phyloP scores from a whole-genome alignment of 306 rosid species.

The Lablab purpureus region DNA sequence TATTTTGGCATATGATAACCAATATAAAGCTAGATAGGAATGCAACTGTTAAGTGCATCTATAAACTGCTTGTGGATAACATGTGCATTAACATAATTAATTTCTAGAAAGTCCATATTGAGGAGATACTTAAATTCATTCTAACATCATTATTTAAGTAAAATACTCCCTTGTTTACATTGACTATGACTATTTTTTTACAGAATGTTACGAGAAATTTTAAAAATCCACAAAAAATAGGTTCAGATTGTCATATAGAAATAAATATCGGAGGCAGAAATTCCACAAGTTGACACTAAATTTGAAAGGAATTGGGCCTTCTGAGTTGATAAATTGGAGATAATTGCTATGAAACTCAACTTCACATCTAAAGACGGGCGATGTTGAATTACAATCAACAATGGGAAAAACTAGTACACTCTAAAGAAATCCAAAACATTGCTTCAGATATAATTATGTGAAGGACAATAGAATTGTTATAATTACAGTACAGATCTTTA shows the following conservation, averaged over 20 bases:
- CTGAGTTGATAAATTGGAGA: constrained; percentile 22
- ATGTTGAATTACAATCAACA: constrained; percentile 7
- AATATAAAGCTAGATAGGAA: constrained; percentile 31
- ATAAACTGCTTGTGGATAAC: neutral
- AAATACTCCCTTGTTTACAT: neutral
- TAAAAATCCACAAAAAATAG: neutral
- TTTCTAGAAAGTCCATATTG: constrained; percentile 16
- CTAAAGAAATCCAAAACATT: neutral
- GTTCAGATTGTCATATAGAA: neutral
- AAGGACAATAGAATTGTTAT: neutral
- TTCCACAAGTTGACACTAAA: constrained; percentile 9
- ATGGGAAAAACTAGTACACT: neutral
- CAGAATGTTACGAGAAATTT: neutral
- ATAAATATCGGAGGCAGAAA: constrained; percentile 4
- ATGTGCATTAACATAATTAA: constrained; percentile 2
- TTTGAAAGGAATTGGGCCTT: neutral
- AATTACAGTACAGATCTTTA: no score
- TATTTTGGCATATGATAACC: constrained; percentile 6
- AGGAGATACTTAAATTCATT: neutral
- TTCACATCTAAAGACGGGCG: constrained; percentile 1
- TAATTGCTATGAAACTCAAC: constrained; percentile 23
- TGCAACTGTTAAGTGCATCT: neutral
- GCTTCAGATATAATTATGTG: neutral
- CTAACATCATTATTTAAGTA: neutral
- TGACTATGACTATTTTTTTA: neutral